phyloP scores from a whole-genome alignment of 768 basidiomycete genomes.

The Tulasnella sp. region DNA sequence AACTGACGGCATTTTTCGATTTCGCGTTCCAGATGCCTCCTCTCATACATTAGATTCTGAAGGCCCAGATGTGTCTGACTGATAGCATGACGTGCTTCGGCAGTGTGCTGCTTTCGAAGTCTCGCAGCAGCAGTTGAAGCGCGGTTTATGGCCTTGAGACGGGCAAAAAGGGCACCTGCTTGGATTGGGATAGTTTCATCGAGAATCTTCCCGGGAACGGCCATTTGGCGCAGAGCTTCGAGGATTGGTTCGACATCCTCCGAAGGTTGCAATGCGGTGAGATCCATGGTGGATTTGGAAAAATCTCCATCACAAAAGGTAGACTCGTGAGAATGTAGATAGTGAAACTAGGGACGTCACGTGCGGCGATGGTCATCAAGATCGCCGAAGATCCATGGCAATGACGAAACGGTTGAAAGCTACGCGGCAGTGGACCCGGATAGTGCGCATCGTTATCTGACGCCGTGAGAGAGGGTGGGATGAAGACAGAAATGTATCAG shows the following conservation, averaged over 20 bases:
- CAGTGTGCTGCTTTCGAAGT: slow-evolving; percentile 53
- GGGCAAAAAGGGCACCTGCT: slow-evolving; percentile 63
- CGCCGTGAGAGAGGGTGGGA: no score
- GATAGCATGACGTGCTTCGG: slow-evolving; percentile 73
- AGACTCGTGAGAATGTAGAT: no score
- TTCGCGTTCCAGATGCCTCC: slow-evolving; percentile 78
- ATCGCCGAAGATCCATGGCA: no score
- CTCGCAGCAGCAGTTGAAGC: slow-evolving; percentile 53
- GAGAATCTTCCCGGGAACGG: background rate
- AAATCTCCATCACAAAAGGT: no score
- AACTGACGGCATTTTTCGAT: slow-evolving; percentile 89
- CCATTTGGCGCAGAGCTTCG: slow-evolving; percentile 5
- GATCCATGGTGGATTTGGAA: no score
- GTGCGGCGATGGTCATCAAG: no score
- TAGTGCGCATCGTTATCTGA: no score
- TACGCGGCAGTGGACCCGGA: no score
- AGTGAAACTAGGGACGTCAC: no score
- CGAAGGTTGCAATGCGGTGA: no score
- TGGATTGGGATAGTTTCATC: slow-evolving; percentile 18
- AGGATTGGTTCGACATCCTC: slow-evolving; percentile 7
- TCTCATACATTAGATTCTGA: slow-evolving; percentile 81
- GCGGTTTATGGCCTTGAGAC: slow-evolving; percentile 68
- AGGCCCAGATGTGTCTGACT: slow-evolving; percentile 76
- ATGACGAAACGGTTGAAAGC: no score
- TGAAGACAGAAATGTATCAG: no score